These are phyloP conservation scores for Eleusine indica DNA, from an alignment of 176 grass and related monocot species.

Conservation along the genomic window DNA sequence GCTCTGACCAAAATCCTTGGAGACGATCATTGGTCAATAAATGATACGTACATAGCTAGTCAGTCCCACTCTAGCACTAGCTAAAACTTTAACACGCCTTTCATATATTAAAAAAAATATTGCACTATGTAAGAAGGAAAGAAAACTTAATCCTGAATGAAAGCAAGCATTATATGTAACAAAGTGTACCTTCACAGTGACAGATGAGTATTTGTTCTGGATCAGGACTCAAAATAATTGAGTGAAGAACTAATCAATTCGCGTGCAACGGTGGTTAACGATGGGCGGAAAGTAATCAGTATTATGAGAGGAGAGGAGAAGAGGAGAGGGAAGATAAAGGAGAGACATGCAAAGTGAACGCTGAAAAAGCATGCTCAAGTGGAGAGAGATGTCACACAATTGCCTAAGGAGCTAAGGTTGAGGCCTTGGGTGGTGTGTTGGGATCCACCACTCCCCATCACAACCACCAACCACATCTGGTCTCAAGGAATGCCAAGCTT, in stretches of 20 bases:
- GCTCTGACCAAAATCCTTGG: no score
- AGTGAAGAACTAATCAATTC: slow-evolving; percentile 25
- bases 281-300: slow-evolving; percentile 43
- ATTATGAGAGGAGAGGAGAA: neutral
- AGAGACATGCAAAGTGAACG: slow-evolving; percentile 37
- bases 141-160: slow-evolving; percentile 32
- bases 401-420: slow-evolving; percentile 40
- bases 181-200: slow-evolving; percentile 33
- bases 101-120: slow-evolving; percentile 9
- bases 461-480: slow-evolving; percentile 43
- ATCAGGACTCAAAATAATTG: slow-evolving; percentile 38
- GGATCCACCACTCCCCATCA: slow-evolving; percentile 48
- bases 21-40: neutral
- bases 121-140: slow-evolving; percentile 24
- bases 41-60: neutral
- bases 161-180: slow-evolving; percentile 24
- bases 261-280: slow-evolving; percentile 48
- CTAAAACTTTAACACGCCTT: slow-evolving; percentile 1
- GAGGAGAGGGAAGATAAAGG: slow-evolving; percentile 10
- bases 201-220: slow-evolving; percentile 36
- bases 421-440: slow-evolving; percentile 45
- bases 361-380: slow-evolving; percentile 41
- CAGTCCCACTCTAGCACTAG: slow-evolving; percentile 17
- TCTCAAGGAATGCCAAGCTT: slow-evolving; percentile 33
- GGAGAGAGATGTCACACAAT: slow-evolving; percentile 53